Evolutionary conservation across 2,329 filamentous ascomycete genomes (phyloP).

Genomic region (Ceratocystis papillata): DNA sequence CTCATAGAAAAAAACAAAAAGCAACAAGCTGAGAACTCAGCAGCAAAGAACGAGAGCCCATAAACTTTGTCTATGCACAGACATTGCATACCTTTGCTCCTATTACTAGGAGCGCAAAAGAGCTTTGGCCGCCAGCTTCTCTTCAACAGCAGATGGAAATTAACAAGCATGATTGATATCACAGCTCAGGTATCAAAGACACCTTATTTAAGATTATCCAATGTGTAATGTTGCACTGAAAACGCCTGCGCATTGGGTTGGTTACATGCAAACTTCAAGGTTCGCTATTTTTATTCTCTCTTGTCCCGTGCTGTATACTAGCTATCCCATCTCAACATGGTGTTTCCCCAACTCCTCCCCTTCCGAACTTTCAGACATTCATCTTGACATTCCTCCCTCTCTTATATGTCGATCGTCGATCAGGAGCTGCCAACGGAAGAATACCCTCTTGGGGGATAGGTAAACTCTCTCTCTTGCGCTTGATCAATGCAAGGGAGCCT

Average conservation of each 20-base stretch:
- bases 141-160: constrained; percentile 4
- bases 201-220: constrained; percentile 6
- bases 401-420: constrained; percentile 8
- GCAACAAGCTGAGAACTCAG: not conserved
- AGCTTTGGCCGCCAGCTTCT: constrained; percentile 11
- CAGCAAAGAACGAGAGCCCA: not conserved
- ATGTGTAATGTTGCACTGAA: constrained; percentile 15
- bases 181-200: not conserved
- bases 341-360: not conserved
- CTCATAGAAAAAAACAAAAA: not conserved
- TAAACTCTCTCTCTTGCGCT: not conserved
- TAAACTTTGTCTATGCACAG: constrained; percentile 4
- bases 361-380: constrained; percentile 2
- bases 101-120: not conserved
- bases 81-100: not conserved
- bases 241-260: not conserved
- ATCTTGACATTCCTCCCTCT: not conserved
- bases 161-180: constrained; percentile 9
- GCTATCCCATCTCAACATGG: not conserved
- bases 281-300: constrained; percentile 4
- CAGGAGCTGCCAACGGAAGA: constrained; percentile 14
- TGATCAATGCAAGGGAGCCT: not conserved
- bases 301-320: not conserved
- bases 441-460: not conserved
- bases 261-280: constrained; percentile 12